Evolutionary conservation across 495 filamentous ascomycete species (phyloP).

Genomic region (Hypoxylon perforatum): DNA sequence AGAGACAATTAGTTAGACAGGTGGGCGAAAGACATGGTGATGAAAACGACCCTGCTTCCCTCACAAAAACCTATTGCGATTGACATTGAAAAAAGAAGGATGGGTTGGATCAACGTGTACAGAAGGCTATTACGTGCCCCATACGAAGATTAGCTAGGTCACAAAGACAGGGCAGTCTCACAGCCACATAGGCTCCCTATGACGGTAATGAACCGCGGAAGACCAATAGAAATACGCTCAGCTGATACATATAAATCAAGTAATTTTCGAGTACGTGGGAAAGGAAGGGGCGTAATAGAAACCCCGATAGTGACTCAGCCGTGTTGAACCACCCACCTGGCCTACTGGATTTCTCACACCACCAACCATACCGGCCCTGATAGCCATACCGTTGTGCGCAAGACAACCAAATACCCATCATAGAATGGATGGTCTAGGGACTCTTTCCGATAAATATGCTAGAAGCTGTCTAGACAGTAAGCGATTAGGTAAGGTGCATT

Average conservation of each 20-base stretch:
- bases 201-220: neutral
- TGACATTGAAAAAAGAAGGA: neutral
- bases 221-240: neutral
- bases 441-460: neutral
- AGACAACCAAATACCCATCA: neutral
- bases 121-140: neutral
- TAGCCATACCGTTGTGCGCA: slow-evolving; percentile 3
- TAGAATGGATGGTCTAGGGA: neutral
- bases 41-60: slow-evolving; percentile 1
- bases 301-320: slow-evolving; percentile 1
- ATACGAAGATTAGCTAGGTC: too few relatives aligned
- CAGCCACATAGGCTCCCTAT: neutral
- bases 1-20: neutral
- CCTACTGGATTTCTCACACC: neutral
- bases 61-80: neutral
- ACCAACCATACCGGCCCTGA: neutral
- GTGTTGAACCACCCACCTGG: neutral
- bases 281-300: slow-evolving; percentile 16
- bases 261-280: slow-evolving; percentile 7
- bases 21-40: neutral
- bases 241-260: neutral
- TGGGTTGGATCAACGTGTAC: neutral
- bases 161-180: neutral
- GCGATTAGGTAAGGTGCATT: slow-evolving; percentile 15
- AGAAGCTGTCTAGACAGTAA: slow-evolving; percentile 14